A percentile compares a stretch with the other conserved stretches of the same genome.
Conservation (phyloP, 306 rosid species). For the Medicago arabica region DNA sequence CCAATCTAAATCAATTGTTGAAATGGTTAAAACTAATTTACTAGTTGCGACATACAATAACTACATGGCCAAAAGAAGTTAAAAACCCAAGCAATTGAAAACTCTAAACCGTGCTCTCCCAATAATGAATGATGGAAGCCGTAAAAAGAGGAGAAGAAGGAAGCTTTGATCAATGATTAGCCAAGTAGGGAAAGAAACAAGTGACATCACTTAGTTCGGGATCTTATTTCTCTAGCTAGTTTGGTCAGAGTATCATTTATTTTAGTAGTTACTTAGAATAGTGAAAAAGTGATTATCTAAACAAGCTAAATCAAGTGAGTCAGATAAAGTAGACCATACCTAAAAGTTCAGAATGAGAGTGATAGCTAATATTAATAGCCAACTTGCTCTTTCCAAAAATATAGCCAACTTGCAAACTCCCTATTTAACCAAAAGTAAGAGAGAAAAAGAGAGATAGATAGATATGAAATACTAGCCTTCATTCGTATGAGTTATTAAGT, state of each 20-base stretch:
- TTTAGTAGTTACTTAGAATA: neutral
- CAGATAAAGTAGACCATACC: conserved; percentile 49
- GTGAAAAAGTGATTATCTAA: neutral
- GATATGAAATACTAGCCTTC: too few species aligned
- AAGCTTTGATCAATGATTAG: neutral
- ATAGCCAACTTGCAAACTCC: conserved; percentile 46
- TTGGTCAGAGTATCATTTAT: neutral
- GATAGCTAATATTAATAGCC: conserved; percentile 9
- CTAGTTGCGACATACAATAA: neutral
- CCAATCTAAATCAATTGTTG: neutral
- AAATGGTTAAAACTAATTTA: neutral
- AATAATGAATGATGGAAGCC: neutral
- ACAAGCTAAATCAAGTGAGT: conserved; percentile 7
- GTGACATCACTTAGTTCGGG: neutral
- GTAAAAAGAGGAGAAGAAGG: neutral
- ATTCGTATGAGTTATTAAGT: neutral
- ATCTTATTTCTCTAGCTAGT: neutral
- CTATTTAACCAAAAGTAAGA: conserved; percentile 41
- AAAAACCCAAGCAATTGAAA: neutral
- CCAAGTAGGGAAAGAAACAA: neutral
- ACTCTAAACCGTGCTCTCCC: neutral
- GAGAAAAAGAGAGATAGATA: neutral
- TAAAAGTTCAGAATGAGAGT: conserved; percentile 31
- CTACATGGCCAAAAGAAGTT: neutral
- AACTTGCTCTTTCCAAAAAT: neutral